phyloP scores from a whole-genome alignment of 2,329 filamentous ascomycete species.

The Pseudogymnoascus sp. region DNA sequence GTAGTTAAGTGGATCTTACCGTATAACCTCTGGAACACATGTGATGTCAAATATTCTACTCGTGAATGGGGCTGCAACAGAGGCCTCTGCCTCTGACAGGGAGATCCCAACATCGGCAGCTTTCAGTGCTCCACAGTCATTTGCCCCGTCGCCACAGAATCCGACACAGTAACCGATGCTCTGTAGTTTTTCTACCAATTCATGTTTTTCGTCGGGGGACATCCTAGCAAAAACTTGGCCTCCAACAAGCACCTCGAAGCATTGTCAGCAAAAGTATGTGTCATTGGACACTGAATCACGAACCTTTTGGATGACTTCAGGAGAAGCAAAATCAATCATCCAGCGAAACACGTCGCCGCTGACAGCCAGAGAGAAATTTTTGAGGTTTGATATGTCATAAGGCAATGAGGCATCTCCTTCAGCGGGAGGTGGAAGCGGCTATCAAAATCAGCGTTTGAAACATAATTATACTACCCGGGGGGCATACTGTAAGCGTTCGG shows the following conservation, averaged over 20 bases:
- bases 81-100: constrained; percentile 92
- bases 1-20: constrained; percentile 37
- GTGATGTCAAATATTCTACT: constrained; percentile 93
- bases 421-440: constrained; percentile 64
- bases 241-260: constrained; percentile 68
- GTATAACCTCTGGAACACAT: constrained; percentile 87
- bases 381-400: constrained; percentile 72
- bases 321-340: constrained; percentile 83
- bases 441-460: constrained; percentile 14
- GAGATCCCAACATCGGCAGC: constrained; percentile 97
- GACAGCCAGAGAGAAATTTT: constrained; percentile 82
- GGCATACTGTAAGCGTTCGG: constrained; percentile 61
- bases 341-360: constrained; percentile 93
- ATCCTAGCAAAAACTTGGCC: constrained; percentile 95
- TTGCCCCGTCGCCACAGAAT: constrained; percentile 95
- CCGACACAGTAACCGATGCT: constrained; percentile 91
- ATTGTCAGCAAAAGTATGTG: constrained; percentile 13
- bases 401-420: constrained; percentile 76
- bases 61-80: constrained; percentile 95
- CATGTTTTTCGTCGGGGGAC: constrained; percentile 98
- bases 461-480: neutral
- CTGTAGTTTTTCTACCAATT: constrained; percentile 93
- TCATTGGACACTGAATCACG: constrained; percentile 22
- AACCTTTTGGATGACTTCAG: constrained; percentile 67
- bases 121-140: constrained; percentile 94